phyloP scores from a whole-genome alignment of 805 yeast species.

The Metschnikowia cerradonensis region DNA sequence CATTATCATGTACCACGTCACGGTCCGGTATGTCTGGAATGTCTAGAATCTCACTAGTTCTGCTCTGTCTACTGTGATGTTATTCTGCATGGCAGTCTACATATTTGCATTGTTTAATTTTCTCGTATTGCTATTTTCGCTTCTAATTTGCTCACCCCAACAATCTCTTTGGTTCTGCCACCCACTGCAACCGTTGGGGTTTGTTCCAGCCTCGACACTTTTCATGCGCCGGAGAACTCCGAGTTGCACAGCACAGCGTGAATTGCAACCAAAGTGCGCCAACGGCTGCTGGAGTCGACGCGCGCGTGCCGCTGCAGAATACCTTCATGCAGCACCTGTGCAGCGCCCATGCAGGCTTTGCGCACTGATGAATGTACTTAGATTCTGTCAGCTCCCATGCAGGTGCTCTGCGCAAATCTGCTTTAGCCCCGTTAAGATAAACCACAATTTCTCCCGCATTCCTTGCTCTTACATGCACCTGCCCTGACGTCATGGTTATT shows the following conservation, averaged over 20 bases:
- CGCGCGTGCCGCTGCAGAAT: slow-evolving; percentile 2
- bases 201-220: background rate
- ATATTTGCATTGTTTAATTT: too few relatives aligned
- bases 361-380: background rate
- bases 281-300: background rate
- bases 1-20: too few relatives aligned
- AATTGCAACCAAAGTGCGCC: background rate
- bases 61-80: too few relatives aligned
- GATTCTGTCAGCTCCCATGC: slow-evolving; percentile 2
- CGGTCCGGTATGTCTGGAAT: too few relatives aligned
- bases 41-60: too few relatives aligned
- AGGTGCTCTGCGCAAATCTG: background rate
- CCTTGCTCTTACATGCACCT: background rate
- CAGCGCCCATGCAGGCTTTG: background rate
- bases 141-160: background rate
- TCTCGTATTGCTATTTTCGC: too few relatives aligned
- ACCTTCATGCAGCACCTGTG: background rate
- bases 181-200: too few relatives aligned
- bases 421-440: background rate
- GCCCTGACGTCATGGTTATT: background rate
- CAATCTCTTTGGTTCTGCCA: too few relatives aligned
- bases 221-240: background rate
- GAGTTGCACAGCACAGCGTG: background rate
- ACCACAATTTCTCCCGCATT: background rate
- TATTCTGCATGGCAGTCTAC: too few relatives aligned